Base-by-base conservation (phyloP, 2,329 filamentous ascomycete genomes). In the Calonectria pteridis region DNA sequence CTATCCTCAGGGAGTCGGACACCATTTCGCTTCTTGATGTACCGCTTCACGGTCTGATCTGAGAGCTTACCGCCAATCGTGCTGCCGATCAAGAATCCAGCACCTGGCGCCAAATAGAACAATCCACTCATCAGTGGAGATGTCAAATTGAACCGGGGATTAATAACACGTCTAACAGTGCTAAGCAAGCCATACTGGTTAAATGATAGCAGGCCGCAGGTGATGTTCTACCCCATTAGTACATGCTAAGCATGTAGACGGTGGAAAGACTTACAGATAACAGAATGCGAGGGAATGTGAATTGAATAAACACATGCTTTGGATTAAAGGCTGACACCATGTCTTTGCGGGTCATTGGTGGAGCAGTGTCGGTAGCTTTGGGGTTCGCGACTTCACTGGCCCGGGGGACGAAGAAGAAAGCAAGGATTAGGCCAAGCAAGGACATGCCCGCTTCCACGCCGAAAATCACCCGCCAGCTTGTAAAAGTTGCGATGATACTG, bases 61-160 rank as follows among this genome's bases (percentile, higher is more conserved):
- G 86, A 85, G n/a, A 86, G 79, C 18, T 83, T 82, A 0, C 93
- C 93, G 18, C 93, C 92, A 66, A 93, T 85, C 66, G 93, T 91
- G 1, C 92, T 93, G 0, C 93, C 92, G 0, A 89, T 69, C 0
- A 94, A 82, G 73, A 94, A 94, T 0, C 93, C 93, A 55, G 87
- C 89, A 0, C 92, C 93, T 0, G 93, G 93, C 0, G 93, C 92
- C 29, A 94, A 89, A 82, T 93, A 94, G 83, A 94, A 93, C 0
- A 94, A 86, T 2, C 91, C 92, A 2, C 90, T 90, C 76, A 92
- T 88, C 4, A 94, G 85, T 0, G 93, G 92, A 0, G 88, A 88
- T 0, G 89, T 89, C 14, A 94, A 87, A 66, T 91, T 81, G 84
- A 94, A 94, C n/a, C 92, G 90, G 1, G 93, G 92, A 76, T 94